Base-by-base conservation (phyloP, 192 early-diverging fungal species). In the Entomortierella chlamydospora region DNA sequence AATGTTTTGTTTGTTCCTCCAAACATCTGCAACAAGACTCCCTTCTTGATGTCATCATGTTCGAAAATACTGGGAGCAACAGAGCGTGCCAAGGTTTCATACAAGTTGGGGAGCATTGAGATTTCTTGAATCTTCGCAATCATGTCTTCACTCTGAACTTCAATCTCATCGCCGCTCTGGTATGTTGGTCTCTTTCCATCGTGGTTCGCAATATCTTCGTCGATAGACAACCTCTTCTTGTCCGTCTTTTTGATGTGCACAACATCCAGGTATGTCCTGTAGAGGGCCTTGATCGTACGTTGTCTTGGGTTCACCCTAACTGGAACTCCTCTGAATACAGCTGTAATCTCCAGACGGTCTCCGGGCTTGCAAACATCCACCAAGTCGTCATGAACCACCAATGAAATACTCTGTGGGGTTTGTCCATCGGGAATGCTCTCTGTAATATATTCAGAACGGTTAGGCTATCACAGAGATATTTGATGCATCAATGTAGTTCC, bases 21-120 rank as follows among this genome's bases (percentile, higher is more conserved):
- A 88, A 99, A 98, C 56, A 99, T 84, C 78, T 98, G 97, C 71
- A 99, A 81, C 41, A 99, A 80, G 31, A 97, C 90, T 5, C 96
- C 98, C 80, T 97, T 96, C 85, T 99, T 99, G n/a, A 98, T 95
- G 82, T 98, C 96, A 33, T 98, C 95, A 84, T 98, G 87, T 72
- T 95, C 97, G 66, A 88, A 97, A 72, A 99, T 97, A 61, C 93
- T 95, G 43, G 98, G 98, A 3, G 96, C 95, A 77, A 99, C 83
- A 33, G 96, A 97, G 6, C 88, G 85, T 8, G 97, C 83, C 54
- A 99, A 81, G 11, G 88, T 85, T 25, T 96, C 95, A 72, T 97
- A 96, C 39, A 97, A 70, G 67, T 95, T 87, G 28, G 87, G 86
- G 6, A 87, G 70, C 57, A 86, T 71, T 12, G 94, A 78, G 68